phyloP scores from a whole-genome alignment of 1,284 basidiomycete genomes.

The Leccinum subrobustum region DNA sequence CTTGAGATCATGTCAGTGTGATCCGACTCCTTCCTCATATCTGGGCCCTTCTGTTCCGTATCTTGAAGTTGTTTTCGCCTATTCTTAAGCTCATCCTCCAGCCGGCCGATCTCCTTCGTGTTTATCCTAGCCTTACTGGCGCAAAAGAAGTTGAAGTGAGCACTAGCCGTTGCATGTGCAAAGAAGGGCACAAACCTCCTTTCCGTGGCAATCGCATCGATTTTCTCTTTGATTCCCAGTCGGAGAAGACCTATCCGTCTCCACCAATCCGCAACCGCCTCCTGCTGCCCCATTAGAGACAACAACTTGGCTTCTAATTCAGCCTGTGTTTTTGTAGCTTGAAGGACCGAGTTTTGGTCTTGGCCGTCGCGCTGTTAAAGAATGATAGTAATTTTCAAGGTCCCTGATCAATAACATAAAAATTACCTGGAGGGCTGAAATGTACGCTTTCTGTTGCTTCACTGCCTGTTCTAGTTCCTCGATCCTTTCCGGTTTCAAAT shows the following conservation, averaged over 20 bases:
- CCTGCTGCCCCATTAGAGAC: not conserved
- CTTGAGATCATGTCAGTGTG: not conserved
- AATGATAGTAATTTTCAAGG: not conserved
- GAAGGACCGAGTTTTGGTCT: not conserved
- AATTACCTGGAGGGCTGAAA: slow-evolving; percentile 3
- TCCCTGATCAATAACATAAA: not conserved
- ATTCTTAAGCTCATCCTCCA: not conserved
- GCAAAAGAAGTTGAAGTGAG: not conserved
- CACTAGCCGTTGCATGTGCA: not conserved
- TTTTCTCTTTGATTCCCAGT: not conserved
- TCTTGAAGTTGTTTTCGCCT: not conserved
- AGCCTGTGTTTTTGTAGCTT: not conserved
- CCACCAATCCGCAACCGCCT: not conserved
- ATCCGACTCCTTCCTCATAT: not conserved
- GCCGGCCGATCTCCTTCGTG: not conserved
- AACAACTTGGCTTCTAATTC: not conserved
- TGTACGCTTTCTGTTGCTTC: not conserved
- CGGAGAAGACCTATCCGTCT: not conserved
- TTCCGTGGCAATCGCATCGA: not conserved
- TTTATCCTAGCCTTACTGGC: not conserved
- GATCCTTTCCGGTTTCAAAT: slow-evolving; percentile 7
- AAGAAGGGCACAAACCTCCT: not conserved
- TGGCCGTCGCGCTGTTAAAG: not conserved
- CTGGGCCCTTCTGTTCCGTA: not conserved
- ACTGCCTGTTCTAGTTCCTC: slow-evolving; percentile 1